Conservation (phyloP, 208 protist genomes). For the Leptomonas pyrrhocoris region DNA sequence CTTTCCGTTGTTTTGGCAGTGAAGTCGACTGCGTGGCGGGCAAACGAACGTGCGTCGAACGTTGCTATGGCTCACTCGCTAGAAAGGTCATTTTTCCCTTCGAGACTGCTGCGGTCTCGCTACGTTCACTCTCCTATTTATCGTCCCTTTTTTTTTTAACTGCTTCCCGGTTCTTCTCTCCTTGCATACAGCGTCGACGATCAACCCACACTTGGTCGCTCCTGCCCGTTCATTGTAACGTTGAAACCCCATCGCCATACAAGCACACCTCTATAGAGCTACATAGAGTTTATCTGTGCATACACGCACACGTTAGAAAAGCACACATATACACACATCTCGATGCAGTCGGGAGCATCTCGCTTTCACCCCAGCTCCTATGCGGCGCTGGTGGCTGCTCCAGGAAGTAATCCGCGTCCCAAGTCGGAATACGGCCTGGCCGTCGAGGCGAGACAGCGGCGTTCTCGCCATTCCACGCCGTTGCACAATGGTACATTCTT, state of each 20-base stretch:
- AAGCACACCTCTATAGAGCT: too few relatives aligned
- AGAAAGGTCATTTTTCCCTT: too few relatives aligned
- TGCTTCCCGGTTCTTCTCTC: neutral
- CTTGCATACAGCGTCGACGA: neutral
- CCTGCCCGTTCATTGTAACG: too few relatives aligned
- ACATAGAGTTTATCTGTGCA: too few relatives aligned
- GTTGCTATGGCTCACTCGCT: neutral
- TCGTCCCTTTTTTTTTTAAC: too few relatives aligned
- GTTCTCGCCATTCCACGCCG: too few relatives aligned
- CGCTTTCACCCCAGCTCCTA: slow-evolving; percentile 2
- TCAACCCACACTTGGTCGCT: neutral
- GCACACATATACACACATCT: neutral
- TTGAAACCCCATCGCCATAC: too few relatives aligned
- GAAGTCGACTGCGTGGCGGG: too few relatives aligned
- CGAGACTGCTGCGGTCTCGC: too few relatives aligned
- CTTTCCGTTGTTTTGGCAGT: too few relatives aligned
- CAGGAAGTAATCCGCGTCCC: neutral
- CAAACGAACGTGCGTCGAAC: too few relatives aligned
- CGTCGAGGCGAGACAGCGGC: slow-evolving; percentile 8
- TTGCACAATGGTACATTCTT: neutral
- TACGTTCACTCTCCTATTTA: too few relatives aligned
- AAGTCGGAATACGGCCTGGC: slow-evolving; percentile 18
- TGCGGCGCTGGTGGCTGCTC: neutral
- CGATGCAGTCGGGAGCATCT: neutral
- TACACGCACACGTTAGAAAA: neutral